Evolutionary conservation across 2,329 filamentous ascomycete species (phyloP).

Genomic region (Claviceps cyperi): DNA sequence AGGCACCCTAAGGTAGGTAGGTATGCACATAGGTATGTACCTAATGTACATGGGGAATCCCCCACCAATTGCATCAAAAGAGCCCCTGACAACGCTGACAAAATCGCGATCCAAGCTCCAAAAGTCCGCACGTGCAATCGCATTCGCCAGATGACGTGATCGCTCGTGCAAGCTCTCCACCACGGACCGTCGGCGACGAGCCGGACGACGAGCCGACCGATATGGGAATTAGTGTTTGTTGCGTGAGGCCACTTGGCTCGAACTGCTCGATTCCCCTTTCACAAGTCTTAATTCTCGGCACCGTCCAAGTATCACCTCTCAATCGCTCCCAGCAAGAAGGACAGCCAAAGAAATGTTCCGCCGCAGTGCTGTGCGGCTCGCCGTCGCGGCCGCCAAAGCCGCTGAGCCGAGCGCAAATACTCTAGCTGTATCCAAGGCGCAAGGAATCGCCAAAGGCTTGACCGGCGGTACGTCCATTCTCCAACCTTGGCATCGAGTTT

Average conservation of each 20-base stretch:
- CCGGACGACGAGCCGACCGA: constrained; percentile 1
- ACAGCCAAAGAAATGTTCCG: constrained; percentile 43
- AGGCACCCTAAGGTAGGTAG: too few relatives aligned
- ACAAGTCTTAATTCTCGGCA: too few relatives aligned
- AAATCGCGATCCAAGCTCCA: too few relatives aligned
- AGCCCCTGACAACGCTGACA: too few relatives aligned
- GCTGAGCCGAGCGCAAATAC: constrained; percentile 42
- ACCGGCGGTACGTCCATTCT: constrained; percentile 53
- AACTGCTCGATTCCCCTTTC: neutral
- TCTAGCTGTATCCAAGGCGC: constrained; percentile 61
- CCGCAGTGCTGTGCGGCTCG: constrained; percentile 52
- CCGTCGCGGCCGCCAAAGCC: constrained; percentile 35
- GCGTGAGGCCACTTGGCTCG: neutral
- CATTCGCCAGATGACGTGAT: constrained; percentile 10
- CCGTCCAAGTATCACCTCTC: too few relatives aligned
- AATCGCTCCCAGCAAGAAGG: too few relatives aligned
- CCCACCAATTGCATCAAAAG: too few relatives aligned
- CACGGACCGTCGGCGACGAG: neutral
- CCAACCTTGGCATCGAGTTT: too few relatives aligned
- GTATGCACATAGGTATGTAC: too few relatives aligned
- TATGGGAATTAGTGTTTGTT: neutral
- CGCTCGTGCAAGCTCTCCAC: constrained; percentile 1
- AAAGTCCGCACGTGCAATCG: too few relatives aligned
- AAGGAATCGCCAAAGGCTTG: constrained; percentile 64
- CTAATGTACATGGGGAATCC: too few relatives aligned